A percentile compares a stretch with the other conserved stretches of the same genome.
Conservation (phyloP, 2,329 filamentous ascomycete genomes). For the Fonsecaea pedrosoi region DNA sequence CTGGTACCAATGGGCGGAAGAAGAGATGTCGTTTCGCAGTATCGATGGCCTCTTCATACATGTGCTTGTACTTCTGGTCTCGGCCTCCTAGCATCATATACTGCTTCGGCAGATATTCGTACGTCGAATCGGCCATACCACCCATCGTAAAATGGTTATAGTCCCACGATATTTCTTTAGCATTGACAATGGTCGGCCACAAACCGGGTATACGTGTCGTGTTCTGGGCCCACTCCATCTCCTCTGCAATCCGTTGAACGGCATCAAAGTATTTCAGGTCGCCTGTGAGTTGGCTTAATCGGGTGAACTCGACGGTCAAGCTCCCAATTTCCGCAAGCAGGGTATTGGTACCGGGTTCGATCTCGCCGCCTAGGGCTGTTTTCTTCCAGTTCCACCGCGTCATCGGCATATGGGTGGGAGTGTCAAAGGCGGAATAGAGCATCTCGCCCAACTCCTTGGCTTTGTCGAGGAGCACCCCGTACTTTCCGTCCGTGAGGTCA, state of each 20-base stretch:
- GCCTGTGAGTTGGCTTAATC: constrained; percentile 49
- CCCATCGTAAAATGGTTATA: constrained; percentile 59
- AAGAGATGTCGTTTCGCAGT: constrained; percentile 75
- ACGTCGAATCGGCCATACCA: constrained; percentile 63
- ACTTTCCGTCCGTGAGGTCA: constrained; percentile 58
- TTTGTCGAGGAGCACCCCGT: constrained; percentile 59
- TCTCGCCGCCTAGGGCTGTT: constrained; percentile 63
- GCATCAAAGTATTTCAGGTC: constrained; percentile 50
- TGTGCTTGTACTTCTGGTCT: constrained; percentile 66
- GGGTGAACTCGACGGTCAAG: constrained; percentile 52
- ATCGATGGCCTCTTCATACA: constrained; percentile 73
- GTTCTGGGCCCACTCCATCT: constrained; percentile 45
- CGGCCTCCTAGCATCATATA: constrained; percentile 78
- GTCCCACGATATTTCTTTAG: constrained; percentile 40
- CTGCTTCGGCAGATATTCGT: constrained; percentile 68
- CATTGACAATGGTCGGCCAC: constrained; percentile 49
- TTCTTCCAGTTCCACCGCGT: constrained; percentile 55
- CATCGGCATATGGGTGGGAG: constrained; percentile 43
- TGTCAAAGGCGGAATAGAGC: constrained; percentile 56
- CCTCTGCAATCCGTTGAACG: constrained; percentile 46
- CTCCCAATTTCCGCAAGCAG: constrained; percentile 55
- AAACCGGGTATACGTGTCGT: constrained; percentile 48
- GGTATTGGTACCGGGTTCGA: constrained; percentile 59
- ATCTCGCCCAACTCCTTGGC: constrained; percentile 62
- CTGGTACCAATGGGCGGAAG: constrained; percentile 76